These are phyloP conservation scores for Achaetomium macrosporum DNA, from an alignment of 2,329 filamentous ascomycete species.

Conservation along the genomic window DNA sequence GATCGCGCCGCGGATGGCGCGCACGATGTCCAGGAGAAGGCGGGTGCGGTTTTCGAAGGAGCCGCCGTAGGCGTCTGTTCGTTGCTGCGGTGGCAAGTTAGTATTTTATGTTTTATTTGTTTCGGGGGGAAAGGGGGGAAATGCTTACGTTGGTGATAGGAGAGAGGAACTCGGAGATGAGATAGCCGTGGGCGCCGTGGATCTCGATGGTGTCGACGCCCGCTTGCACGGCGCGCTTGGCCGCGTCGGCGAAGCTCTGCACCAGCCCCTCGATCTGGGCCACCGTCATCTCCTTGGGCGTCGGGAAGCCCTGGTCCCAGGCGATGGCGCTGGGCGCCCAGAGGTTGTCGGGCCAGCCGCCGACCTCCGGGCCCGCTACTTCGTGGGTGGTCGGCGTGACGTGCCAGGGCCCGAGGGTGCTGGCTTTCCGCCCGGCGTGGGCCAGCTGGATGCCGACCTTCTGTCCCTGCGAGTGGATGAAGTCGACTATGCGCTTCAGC, in stretches of 20 bases:
- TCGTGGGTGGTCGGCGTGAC: constrained; percentile 43
- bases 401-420: constrained; percentile 60
- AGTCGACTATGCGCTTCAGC: constrained; percentile 66
- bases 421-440: constrained; percentile 70
- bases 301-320: constrained; percentile 55
- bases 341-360: constrained; percentile 54
- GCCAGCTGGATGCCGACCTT: constrained; percentile 74
- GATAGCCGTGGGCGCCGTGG: constrained; percentile 60
- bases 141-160: constrained; percentile 47
- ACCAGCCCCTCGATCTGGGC: constrained; percentile 64
- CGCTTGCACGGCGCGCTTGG: constrained; percentile 56
- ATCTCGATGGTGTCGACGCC: constrained; percentile 74
- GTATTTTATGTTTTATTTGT: not conserved
- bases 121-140: not conserved
- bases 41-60: constrained; percentile 60
- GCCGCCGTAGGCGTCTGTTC: constrained; percentile 61
- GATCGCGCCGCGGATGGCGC: constrained; percentile 46
- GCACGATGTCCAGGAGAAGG: constrained; percentile 50
- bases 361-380: constrained; percentile 46
- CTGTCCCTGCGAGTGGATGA: constrained; percentile 71
- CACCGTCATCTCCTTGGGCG: constrained; percentile 61
- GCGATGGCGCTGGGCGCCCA: constrained; percentile 47
- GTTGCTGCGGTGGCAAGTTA: constrained; percentile 32
- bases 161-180: constrained; percentile 60
- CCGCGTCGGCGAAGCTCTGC: constrained; percentile 52